These are phyloP conservation scores for Rhizopogon vinicolor DNA, from an alignment of 768 basidiomycete species.

Conservation along the genomic window DNA sequence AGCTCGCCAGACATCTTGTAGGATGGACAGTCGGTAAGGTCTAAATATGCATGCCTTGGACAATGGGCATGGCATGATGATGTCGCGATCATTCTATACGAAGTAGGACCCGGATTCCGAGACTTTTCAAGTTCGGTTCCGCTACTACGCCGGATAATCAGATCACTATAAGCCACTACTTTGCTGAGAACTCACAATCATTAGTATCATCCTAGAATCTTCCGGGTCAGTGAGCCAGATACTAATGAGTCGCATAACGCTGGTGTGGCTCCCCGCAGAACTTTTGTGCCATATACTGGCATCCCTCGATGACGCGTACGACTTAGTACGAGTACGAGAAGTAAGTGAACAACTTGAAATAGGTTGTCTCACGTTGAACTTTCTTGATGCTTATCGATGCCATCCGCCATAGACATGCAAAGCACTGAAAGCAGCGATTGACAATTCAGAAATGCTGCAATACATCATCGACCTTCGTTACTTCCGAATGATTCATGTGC, in stretches of 20 bases:
- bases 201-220: too few species aligned
- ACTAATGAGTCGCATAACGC: not conserved
- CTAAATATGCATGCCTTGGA: too few species aligned
- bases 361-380: not conserved
- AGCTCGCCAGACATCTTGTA: too few species aligned
- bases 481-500: slow-evolving; percentile 36
- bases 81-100: too few species aligned
- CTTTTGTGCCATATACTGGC: slow-evolving; percentile 29
- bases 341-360: slow-evolving; percentile 14
- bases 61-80: too few species aligned
- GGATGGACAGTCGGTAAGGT: too few species aligned
- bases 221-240: too few species aligned
- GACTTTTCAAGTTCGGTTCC: too few species aligned
- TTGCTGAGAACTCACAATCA: too few species aligned
- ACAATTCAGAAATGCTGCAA: slow-evolving; percentile 36
- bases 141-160: too few species aligned
- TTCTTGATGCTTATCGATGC: not conserved
- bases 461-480: slow-evolving; percentile 43
- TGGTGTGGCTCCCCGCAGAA: slow-evolving; percentile 34
- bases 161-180: too few species aligned
- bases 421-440: slow-evolving; percentile 29
- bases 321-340: slow-evolving; percentile 31
- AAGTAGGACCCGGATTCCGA: too few species aligned
- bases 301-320: slow-evolving; percentile 25
- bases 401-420: slow-evolving; percentile 31